phyloP scores from a whole-genome alignment of 2,329 filamentous ascomycete genomes.

The Trichoderma gracile region DNA sequence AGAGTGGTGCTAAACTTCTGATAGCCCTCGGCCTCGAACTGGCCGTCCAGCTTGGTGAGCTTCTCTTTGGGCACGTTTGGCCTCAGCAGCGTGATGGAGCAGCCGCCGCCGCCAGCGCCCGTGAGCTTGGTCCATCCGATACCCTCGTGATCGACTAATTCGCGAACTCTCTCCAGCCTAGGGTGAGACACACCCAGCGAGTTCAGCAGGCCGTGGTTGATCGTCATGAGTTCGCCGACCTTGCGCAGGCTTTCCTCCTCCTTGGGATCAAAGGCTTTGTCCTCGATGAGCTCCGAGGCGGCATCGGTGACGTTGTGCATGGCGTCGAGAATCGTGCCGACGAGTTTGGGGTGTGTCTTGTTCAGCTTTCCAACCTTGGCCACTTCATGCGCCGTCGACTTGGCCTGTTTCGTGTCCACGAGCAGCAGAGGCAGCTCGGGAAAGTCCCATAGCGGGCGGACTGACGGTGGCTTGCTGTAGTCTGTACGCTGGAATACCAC shows the following conservation, averaged over 20 bases:
- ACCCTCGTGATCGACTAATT: constrained; percentile 83
- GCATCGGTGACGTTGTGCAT: constrained; percentile 72
- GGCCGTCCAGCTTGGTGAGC: constrained; percentile 63
- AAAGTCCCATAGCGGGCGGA: constrained; percentile 79
- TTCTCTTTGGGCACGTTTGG: constrained; percentile 60
- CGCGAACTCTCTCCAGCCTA: constrained; percentile 84
- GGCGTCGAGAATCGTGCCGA: constrained; percentile 77
- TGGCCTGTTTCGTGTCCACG: constrained; percentile 84
- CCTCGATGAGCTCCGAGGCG: constrained; percentile 55
- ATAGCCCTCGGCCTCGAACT: constrained; percentile 72
- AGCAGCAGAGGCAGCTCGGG: constrained; percentile 88
- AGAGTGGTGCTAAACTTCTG: constrained; percentile 85
- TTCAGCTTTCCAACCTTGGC: constrained; percentile 78
- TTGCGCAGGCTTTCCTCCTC: constrained; percentile 65
- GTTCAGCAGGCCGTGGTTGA: constrained; percentile 93
- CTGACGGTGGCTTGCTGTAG: constrained; percentile 73
- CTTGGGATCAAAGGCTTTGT: constrained; percentile 67
- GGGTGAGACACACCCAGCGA: constrained; percentile 93
- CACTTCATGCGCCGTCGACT: constrained; percentile 83
- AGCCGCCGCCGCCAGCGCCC: constrained; percentile 91
- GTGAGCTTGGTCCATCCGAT: constrained; percentile 98
- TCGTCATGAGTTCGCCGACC: constrained; percentile 83
- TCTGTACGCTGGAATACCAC: constrained; percentile 85
- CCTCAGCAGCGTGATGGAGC: constrained; percentile 86
- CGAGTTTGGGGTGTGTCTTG: constrained; percentile 71